Percentiles rank a stretch among this genome's conserved stretches.
Evolutionary conservation across 352 stramenopile species (phyloP).

Genomic region (Phytophthora brassicae): DNA sequence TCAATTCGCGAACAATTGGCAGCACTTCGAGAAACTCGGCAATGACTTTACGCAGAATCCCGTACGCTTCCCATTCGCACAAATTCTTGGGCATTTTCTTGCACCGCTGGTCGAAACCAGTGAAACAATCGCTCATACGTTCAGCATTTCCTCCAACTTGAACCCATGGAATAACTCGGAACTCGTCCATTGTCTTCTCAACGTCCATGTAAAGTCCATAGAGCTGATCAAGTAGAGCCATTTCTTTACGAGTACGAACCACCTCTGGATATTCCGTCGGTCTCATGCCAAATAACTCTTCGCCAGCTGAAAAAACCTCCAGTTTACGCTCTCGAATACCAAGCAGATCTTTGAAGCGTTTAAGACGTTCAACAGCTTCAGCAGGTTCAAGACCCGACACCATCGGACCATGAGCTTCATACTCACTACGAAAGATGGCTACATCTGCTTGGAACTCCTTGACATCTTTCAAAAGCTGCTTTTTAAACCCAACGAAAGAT

Average conservation of each 20-base stretch:
- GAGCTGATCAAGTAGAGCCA: constrained; percentile 83
- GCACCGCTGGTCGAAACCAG: constrained; percentile 63
- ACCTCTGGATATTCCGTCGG: constrained; percentile 79
- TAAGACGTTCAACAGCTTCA: constrained; percentile 84
- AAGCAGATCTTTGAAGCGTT: constrained; percentile 86
- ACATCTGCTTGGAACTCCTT: constrained; percentile 82
- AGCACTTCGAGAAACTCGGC: constrained; percentile 85
- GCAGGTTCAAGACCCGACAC: constrained; percentile 73
- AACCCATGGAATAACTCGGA: constrained; percentile 58
- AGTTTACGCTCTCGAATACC: constrained; percentile 77
- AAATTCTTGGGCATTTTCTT: constrained; percentile 86
- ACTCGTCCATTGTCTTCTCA: constrained; percentile 71
- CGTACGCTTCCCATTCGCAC: constrained; percentile 86
- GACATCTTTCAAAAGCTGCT: constrained; percentile 88
- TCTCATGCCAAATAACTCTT: constrained; percentile 90
- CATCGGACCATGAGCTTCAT: constrained; percentile 68
- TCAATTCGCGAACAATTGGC: constrained; percentile 81
- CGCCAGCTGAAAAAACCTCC: constrained; percentile 84
- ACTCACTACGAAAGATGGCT: constrained; percentile 65
- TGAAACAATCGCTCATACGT: constrained; percentile 68
- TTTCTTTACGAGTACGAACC: constrained; percentile 87
- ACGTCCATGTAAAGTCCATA: constrained; percentile 91
- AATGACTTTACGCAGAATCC: constrained; percentile 75
- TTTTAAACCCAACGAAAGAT: constrained; percentile 82
- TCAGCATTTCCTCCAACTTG: constrained; percentile 56